Percentiles rank a stretch among this genome's conserved stretches.
Conservation (phyloP, 23 red algal species). For the Gracilariopsis chorda region DNA sequence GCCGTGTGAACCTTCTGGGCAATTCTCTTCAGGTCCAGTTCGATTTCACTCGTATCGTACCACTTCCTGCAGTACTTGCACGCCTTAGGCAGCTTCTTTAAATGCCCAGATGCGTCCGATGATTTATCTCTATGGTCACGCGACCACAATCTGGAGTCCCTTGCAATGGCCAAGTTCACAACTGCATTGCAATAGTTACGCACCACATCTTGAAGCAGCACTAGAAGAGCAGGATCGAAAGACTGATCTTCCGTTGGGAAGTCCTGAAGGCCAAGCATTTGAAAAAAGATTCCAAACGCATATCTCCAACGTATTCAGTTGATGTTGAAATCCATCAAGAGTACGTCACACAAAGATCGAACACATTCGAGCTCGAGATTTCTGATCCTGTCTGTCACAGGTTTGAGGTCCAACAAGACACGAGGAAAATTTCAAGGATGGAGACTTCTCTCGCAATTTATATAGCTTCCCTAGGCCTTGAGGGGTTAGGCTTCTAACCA, state of each 20-base stretch:
- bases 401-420: slow-evolving; percentile 10
- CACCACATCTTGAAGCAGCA: slow-evolving; percentile 63
- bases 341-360: slow-evolving; percentile 59
- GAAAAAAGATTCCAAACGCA: slow-evolving; percentile 64
- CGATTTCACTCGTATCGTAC: slow-evolving; percentile 61
- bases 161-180: slow-evolving; percentile 65
- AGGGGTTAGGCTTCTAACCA: slow-evolving; percentile 18
- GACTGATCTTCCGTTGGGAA: slow-evolving; percentile 66
- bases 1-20: slow-evolving; percentile 52
- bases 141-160: slow-evolving; percentile 50
- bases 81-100: slow-evolving; percentile 27
- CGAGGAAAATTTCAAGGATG: slow-evolving; percentile 33
- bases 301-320: slow-evolving; percentile 48
- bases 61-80: slow-evolving; percentile 63
- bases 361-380: slow-evolving; percentile 67
- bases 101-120: neutral
- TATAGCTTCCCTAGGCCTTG: slow-evolving; percentile 54
- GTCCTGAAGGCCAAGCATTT: slow-evolving; percentile 73
- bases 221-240: slow-evolving; percentile 33
- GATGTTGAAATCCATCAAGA: slow-evolving; percentile 38
- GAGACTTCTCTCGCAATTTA: slow-evolving; percentile 59
- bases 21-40: slow-evolving; percentile 51
- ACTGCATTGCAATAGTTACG: slow-evolving; percentile 74
- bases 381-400: neutral
- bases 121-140: neutral